phyloP scores from a whole-genome alignment of 2,329 filamentous ascomycete species.

The Talaromyces islandicus region DNA sequence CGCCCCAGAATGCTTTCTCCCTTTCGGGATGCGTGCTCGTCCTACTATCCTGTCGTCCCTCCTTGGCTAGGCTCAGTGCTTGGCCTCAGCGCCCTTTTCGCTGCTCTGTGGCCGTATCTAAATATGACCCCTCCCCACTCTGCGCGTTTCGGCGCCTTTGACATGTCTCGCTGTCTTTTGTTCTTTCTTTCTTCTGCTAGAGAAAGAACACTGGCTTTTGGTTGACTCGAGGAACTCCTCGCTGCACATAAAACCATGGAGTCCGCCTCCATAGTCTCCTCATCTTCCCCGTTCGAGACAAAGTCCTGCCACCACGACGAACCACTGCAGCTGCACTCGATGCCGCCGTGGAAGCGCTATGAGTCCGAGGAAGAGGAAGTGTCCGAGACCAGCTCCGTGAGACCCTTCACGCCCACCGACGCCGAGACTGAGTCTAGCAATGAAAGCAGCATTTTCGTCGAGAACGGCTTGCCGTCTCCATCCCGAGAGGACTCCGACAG shows the following conservation, averaged over 20 bases:
- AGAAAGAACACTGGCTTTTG: neutral
- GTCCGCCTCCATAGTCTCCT: constrained; percentile 2
- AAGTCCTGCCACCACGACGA: constrained; percentile 24
- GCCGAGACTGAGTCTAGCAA: constrained; percentile 15
- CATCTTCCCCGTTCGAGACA: constrained; percentile 3
- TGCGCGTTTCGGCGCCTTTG: neutral
- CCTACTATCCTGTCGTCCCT: neutral
- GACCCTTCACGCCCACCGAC: constrained; percentile 26
- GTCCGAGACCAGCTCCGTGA: constrained; percentile 30
- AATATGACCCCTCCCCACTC: neutral
- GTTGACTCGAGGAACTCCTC: neutral
- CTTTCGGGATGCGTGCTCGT: neutral
- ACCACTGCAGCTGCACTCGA: constrained; percentile 24
- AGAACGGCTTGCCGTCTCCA: constrained; percentile 10
- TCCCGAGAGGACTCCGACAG: constrained; percentile 6
- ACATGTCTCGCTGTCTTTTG: neutral
- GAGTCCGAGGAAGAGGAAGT: constrained; percentile 35
- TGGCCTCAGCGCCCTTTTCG: neutral
- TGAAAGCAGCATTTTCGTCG: neutral
- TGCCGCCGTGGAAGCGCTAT: constrained; percentile 26
- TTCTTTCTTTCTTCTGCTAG: neutral
- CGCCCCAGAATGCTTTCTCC: neutral
- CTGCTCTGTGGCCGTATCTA: neutral
- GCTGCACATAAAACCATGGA: constrained; percentile 3
- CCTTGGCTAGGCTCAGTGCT: neutral